A percentile compares a stretch with the other conserved stretches of the same genome.
phyloP scores from a whole-genome alignment of 805 yeast species.

The Starmerella apicola region DNA sequence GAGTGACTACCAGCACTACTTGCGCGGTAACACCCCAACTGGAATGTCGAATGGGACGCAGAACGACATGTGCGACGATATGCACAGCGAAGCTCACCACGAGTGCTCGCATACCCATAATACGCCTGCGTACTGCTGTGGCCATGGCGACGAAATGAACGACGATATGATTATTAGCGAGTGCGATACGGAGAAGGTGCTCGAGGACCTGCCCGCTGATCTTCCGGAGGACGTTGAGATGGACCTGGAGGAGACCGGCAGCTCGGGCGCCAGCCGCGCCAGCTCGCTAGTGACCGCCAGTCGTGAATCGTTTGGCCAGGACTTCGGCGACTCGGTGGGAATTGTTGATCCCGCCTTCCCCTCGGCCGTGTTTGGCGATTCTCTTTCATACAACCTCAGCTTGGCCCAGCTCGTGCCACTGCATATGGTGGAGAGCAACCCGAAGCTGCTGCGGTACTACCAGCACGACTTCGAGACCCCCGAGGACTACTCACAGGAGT shows the following conservation, averaged over 20 bases:
- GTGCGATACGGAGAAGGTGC: neutral
- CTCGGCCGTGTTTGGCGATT: neutral
- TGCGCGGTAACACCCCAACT: conserved; percentile 8
- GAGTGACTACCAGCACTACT: too few relatives aligned
- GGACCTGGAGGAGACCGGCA: neutral
- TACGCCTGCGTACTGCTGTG: neutral
- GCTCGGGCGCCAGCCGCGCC: too few relatives aligned
- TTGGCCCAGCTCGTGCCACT: neutral
- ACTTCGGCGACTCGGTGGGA: neutral
- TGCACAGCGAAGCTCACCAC: too few relatives aligned
- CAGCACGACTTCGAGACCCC: conserved; percentile 26
- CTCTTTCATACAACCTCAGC: neutral
- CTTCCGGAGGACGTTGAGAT: neutral
- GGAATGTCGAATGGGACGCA: too few relatives aligned
- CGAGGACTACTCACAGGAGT: conserved; percentile 35
- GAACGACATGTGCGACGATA: neutral
- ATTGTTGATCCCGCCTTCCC: neutral
- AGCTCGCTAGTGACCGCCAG: neutral
- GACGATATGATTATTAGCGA: neutral
- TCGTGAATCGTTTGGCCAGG: neutral
- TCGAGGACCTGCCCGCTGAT: neutral
- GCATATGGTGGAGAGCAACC: neutral
- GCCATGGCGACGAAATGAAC: neutral
- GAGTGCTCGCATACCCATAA: conserved; percentile 1
- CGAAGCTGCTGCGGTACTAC: neutral